Base-by-base conservation (phyloP, 768 basidiomycete genomes). In the Tulasnella sp. region DNA sequence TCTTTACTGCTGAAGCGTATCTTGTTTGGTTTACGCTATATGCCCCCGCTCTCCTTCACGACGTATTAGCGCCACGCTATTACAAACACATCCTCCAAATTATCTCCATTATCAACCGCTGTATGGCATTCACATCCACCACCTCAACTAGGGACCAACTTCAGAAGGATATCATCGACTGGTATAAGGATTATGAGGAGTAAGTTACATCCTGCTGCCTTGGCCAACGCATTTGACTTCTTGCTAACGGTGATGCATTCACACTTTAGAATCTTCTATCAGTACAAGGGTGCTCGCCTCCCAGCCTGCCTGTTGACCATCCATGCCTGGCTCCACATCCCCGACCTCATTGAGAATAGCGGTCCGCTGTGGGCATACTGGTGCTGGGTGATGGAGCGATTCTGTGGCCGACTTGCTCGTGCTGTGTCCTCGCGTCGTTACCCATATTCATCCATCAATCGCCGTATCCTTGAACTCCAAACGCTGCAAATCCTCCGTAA, bases 51-150 rank as follows among this genome's bases (percentile, higher is more conserved):
- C 21, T 50, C 7, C 12, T 31, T 8, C 7, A 50, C 12, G 27
- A 21, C 36, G 36, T 37, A n/a, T n/a, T n/a, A n/a, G n/a, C n/a
- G n/a, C n/a, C n/a, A n/a, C n/a, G n/a, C n/a, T 37, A 37, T n/a
- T 37, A 37, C n/a, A 58, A 67, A 0, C 75, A 77, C 59, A 75
- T 75, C 57, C 50, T 75, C 4, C n/a, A 65, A 4, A 69, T 77
- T 9, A 69, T 74, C 17, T 34, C 59, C 2, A 67, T 76, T 2
- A 59, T 76, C 46, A 66, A 68, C 40, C 57, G 55, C 0, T 72
- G 69, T 58, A 66, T 77, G 9, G 36, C 9, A n/a, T 37, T 37
- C n/a, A 37, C 9, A 37, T 9, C n/a, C 36, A 37, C 36, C 9
- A 9, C 9, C 5, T 64, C 72, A 41, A 73, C 69, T 27, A 67